Percentiles rank a stretch among this genome's conserved stretches.
These are phyloP conservation scores for Colletotrichum scovillei DNA, from an alignment of 2,329 filamentous ascomycete species.

Conservation along the genomic window DNA sequence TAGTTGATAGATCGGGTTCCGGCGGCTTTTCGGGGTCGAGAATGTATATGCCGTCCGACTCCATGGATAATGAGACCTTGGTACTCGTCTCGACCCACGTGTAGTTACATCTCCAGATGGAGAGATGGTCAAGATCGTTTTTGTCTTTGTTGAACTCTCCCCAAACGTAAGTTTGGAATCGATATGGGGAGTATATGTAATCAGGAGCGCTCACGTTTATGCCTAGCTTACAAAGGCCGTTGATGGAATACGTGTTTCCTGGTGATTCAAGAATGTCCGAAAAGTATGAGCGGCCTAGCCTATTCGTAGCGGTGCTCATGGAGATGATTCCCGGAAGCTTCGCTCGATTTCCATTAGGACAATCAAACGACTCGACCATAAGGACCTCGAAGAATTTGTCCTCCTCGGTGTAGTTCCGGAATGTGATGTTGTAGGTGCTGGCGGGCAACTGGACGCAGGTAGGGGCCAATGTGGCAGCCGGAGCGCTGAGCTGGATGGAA, in stretches of 20 bases:
- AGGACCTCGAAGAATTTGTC: not conserved
- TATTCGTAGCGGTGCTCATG: not conserved
- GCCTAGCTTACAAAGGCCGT: not conserved
- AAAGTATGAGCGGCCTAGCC: not conserved
- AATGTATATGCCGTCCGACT: not conserved
- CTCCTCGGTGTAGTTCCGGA: not conserved
- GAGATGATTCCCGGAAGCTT: not conserved
- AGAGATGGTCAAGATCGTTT: not conserved
- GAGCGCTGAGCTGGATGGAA: not conserved
- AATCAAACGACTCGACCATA: not conserved
- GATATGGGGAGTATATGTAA: not conserved
- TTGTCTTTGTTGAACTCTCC: not conserved
- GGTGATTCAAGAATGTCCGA: not conserved
- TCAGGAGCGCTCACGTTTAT: not conserved
- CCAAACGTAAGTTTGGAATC: not conserved
- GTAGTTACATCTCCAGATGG: conserved; percentile 12
- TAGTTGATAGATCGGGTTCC: not conserved
- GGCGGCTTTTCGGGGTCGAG: conserved; percentile 15
- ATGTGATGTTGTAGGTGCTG: not conserved
- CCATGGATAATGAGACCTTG: not conserved
- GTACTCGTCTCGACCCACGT: not conserved
- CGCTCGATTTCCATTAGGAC: not conserved
- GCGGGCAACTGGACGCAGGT: not conserved
- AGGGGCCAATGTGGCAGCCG: not conserved
- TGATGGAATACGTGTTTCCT: not conserved